Base-by-base conservation (phyloP, 768 basidiomycete genomes). In the Cystobasidium tubakii region DNA sequence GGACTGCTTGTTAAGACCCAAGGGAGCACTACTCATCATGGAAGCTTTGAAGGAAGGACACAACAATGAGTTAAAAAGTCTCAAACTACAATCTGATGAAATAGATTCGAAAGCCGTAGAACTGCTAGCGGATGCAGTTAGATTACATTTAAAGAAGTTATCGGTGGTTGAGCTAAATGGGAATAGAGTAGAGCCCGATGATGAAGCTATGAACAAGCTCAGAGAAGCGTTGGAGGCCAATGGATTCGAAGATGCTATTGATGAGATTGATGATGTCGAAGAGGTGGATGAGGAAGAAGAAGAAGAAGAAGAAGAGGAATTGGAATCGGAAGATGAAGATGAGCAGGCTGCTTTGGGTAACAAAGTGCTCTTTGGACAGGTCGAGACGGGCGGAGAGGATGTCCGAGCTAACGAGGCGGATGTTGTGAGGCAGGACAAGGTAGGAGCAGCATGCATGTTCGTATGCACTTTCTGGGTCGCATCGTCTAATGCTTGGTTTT, bases 31-130 rank as follows among this genome's bases (percentile, higher is more conserved):
- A 1, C 81, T 84, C 1, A 83, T 90, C 66, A 80, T 90, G 55
- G 84, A 84, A 44, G 84, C 84, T 9, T 84, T 98, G 55, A 84
- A 84, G 0, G 81, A 81, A 23, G 92, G 93, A 10, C 86, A 87
- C 43, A 91, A 90, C 81, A 85, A 85, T 25, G 87, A 88, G 77
- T 83, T 98, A 53, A 86, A 88, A 77, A 86, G 85, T 10, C 84
- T 98, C 60, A 88, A 88, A 77, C 84, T 98, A 42, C 91, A 97
- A 82, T 96, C 94, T 80, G 92, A 94, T 80, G 93, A 98, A 78
- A 84, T 97, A 55, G 89, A 92, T 76, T 81, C 84, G 3, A 81
- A 85, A 55, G 85, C 90, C 12, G 88, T 91, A 73, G 82, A 84
- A 33, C 79, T 90, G 3, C 84, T 98, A 31, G 87, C 89, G 0